Conservation (phyloP, 2,329 filamentous ascomycete genomes). For the Diplodia sapinea region DNA sequence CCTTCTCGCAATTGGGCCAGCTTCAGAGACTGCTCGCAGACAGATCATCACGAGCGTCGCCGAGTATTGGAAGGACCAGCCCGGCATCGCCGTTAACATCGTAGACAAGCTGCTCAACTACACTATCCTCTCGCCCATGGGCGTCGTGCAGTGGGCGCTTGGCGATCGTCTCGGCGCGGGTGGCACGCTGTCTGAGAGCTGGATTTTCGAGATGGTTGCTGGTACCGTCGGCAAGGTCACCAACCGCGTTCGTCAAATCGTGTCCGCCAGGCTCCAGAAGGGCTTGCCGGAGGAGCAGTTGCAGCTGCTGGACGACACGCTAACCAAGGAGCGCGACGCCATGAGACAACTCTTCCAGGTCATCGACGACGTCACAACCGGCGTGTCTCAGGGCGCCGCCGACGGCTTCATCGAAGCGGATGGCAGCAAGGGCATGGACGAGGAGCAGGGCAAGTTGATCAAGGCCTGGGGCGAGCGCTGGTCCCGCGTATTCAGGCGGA, state of each 20-base stretch:
- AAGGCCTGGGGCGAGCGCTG: constrained; percentile 83
- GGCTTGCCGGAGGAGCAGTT: constrained; percentile 63
- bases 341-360: constrained; percentile 81
- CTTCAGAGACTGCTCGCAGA: constrained; percentile 75
- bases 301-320: constrained; percentile 67
- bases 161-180: constrained; percentile 69
- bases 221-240: constrained; percentile 91
- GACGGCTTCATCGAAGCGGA: constrained; percentile 78
- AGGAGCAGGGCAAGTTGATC: constrained; percentile 64
- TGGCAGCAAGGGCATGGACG: constrained; percentile 51
- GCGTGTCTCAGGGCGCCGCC: constrained; percentile 74
- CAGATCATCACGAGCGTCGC: constrained; percentile 93
- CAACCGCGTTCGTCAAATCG: constrained; percentile 80
- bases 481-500: constrained; percentile 82
- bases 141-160: constrained; percentile 90
- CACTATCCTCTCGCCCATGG: constrained; percentile 84
- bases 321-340: constrained; percentile 70
- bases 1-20: constrained; percentile 76
- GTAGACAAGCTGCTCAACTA: constrained; percentile 98
- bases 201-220: constrained; percentile 88
- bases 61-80: constrained; percentile 90
- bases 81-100: constrained; percentile 88
- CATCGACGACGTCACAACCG: constrained; percentile 77
- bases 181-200: constrained; percentile 70
- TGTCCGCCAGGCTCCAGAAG: constrained; percentile 65